Evolutionary conservation across 306 rosid species (phyloP).

Genomic region (Aeschynomene evenia): DNA sequence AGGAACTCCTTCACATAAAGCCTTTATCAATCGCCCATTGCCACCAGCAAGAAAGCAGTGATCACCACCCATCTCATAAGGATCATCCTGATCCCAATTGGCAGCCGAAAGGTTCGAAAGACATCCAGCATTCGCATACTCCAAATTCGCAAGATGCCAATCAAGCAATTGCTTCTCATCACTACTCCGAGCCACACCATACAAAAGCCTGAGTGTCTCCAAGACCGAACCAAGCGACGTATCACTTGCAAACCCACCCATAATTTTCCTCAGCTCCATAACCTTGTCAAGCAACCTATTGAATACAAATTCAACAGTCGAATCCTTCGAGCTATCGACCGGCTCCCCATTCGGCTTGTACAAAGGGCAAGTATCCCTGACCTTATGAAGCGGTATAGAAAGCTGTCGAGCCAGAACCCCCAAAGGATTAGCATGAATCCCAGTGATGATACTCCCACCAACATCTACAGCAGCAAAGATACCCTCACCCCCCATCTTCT

Average conservation of each 20-base stretch:
- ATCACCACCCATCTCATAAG: slow-evolving; percentile 97
- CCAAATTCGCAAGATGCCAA: slow-evolving; percentile 96
- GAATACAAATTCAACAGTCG: slow-evolving; percentile 63
- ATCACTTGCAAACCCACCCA: slow-evolving; percentile 82
- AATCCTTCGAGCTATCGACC: slow-evolving; percentile 60
- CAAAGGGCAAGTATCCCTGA: slow-evolving; percentile 84
- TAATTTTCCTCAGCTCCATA: slow-evolving; percentile 79
- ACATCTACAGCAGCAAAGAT: slow-evolving; percentile 72
- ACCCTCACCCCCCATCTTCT: slow-evolving; percentile 69
- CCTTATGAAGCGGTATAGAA: slow-evolving; percentile 89
- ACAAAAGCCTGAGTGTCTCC: slow-evolving; percentile 70
- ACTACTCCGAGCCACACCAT: slow-evolving; percentile 58
- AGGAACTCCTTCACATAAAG: slow-evolving; percentile 78
- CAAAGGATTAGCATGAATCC: slow-evolving; percentile 92
- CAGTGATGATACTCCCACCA: slow-evolving; percentile 93
- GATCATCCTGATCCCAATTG: slow-evolving; percentile 98
- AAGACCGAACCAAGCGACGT: slow-evolving; percentile 81
- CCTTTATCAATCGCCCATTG: slow-evolving; percentile 78
- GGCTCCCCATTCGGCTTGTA: slow-evolving; percentile 78
- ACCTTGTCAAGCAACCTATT: slow-evolving; percentile 89
- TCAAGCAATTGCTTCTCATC: slow-evolving; percentile 85
- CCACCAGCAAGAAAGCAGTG: slow-evolving; percentile 98
- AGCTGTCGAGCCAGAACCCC: slow-evolving; percentile 95
- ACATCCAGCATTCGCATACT: slow-evolving; percentile 97
- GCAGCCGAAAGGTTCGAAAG: slow-evolving; percentile 88